Evolutionary conservation across 257 asterid genomes (phyloP).

Genomic region (Cruciata laevipes): DNA sequence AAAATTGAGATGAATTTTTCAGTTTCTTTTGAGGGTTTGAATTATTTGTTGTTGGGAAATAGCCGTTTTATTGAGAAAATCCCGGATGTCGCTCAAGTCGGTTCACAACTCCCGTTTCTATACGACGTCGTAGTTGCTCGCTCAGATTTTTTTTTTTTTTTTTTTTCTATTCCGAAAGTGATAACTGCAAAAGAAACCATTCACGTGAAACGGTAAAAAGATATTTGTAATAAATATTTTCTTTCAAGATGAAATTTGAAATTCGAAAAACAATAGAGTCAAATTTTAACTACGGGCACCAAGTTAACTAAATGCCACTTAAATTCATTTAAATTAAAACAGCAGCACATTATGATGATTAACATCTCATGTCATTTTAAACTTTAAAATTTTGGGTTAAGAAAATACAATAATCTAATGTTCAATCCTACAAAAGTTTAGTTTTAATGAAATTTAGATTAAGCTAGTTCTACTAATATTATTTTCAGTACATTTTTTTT

Average conservation of each 20-base stretch:
- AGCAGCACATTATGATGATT: too few species aligned
- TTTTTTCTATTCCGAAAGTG: background rate
- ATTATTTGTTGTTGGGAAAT: slow-evolving; percentile 10
- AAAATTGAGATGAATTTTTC: slow-evolving; percentile 5
- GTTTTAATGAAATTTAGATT: too few species aligned
- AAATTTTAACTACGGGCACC: background rate
- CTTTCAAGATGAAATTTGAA: background rate
- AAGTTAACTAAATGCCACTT: background rate
- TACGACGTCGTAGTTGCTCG: slow-evolving; percentile 9
- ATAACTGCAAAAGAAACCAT: background rate
- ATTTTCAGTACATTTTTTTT: too few species aligned
- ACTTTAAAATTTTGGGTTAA: too few species aligned
- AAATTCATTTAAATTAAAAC: background rate
- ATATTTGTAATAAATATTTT: too few species aligned
- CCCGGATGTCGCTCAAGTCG: slow-evolving; percentile 34
- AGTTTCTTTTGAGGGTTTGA: slow-evolving; percentile 33
- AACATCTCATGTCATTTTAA: too few species aligned
- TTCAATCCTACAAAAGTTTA: too few species aligned
- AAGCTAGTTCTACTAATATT: too few species aligned
- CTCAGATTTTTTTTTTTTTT: background rate
- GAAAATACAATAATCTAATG: too few species aligned
- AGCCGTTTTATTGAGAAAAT: slow-evolving; percentile 40
- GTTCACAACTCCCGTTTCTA: slow-evolving; percentile 11
- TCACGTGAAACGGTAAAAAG: background rate
- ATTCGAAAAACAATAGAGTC: background rate